These are phyloP conservation scores for Amanita fuliginea DNA, from an alignment of 768 basidiomycete species.

Conservation along the genomic window DNA sequence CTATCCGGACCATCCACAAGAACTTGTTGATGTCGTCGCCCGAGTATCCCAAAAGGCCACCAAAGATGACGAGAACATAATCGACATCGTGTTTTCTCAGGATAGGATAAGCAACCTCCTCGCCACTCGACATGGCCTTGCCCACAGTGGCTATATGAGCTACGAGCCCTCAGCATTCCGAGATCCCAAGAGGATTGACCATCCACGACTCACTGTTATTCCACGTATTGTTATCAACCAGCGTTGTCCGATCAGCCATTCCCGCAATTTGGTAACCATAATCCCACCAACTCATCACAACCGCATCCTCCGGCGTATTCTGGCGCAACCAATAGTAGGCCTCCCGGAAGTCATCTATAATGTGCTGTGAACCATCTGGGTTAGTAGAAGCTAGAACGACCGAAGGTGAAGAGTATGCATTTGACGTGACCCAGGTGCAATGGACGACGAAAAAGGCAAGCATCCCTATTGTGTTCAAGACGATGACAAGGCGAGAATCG, in stretches of 20 bases:
- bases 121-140: conserved; percentile 91
- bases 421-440: conserved; percentile 93
- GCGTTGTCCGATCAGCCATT: conserved; percentile 92
- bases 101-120: conserved; percentile 96
- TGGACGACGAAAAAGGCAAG: conserved; percentile 89
- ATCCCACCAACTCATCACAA: conserved; percentile 99
- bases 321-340: conserved; percentile 98
- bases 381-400: conserved; percentile 80
- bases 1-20: conserved; percentile 95
- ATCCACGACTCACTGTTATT: conserved; percentile 87
- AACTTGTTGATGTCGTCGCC: conserved; percentile 99
- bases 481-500: conserved; percentile 69
- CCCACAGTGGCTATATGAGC: conserved; percentile 98
- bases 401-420: conserved; percentile 94
- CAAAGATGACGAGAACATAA: conserved; percentile 96
- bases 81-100: conserved; percentile 95
- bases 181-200: background rate
- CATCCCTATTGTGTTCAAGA: conserved; percentile 67
- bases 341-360: conserved; percentile 99
- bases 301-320: conserved; percentile 86
- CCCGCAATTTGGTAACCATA: conserved; percentile 99
- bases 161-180: conserved; percentile 17
- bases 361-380: conserved; percentile 80
- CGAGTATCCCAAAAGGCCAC: conserved; percentile 91
- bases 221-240: conserved; percentile 99